phyloP scores from a whole-genome alignment of 805 yeast genomes.

The Vanderwaltozyma tropicalis region DNA sequence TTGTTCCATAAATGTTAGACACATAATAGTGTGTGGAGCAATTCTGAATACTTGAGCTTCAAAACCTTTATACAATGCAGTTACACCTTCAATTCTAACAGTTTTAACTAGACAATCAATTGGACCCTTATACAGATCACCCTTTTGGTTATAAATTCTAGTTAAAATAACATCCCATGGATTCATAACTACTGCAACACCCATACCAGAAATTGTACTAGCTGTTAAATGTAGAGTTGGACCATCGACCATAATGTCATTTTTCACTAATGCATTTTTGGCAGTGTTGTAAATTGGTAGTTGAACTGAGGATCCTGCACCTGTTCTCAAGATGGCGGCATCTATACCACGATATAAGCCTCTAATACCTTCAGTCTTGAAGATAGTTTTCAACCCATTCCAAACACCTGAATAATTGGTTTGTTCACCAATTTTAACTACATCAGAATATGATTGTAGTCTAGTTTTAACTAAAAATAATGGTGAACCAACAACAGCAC shows the following conservation, averaged over 20 bases:
- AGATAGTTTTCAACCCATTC: conserved; percentile 59
- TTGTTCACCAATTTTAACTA: conserved; percentile 75
- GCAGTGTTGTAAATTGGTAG: conserved; percentile 79
- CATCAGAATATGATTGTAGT: conserved; percentile 82
- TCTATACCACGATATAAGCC: conserved; percentile 88
- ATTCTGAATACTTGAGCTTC: conserved; percentile 85
- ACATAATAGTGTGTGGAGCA: conserved; percentile 88
- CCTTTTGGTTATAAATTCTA: conserved; percentile 90
- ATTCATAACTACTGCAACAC: conserved; percentile 92
- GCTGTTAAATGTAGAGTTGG: conserved; percentile 62
- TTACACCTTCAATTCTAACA: conserved; percentile 67
- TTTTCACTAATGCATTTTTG: conserved; percentile 48
- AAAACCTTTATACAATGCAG: conserved; percentile 90
- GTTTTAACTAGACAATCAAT: conserved; percentile 84
- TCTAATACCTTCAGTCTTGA: conserved; percentile 59
- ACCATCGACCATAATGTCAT: conserved; percentile 49
- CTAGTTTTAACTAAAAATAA: conserved; percentile 87
- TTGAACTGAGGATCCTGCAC: conserved; percentile 92
- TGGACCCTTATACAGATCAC: conserved; percentile 76
- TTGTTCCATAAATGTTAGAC: conserved; percentile 92
- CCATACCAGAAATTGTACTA: conserved; percentile 73
- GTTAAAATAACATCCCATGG: conserved; percentile 96
- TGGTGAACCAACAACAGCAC: conserved; percentile 86
- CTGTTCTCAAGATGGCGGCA: conserved; percentile 90
- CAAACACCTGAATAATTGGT: conserved; percentile 66